Percentiles rank a stretch among this genome's conserved stretches.
These are phyloP conservation scores for Aquilaria sinensis DNA, from an alignment of 345 rosid genomes.

Conservation along the genomic window DNA sequence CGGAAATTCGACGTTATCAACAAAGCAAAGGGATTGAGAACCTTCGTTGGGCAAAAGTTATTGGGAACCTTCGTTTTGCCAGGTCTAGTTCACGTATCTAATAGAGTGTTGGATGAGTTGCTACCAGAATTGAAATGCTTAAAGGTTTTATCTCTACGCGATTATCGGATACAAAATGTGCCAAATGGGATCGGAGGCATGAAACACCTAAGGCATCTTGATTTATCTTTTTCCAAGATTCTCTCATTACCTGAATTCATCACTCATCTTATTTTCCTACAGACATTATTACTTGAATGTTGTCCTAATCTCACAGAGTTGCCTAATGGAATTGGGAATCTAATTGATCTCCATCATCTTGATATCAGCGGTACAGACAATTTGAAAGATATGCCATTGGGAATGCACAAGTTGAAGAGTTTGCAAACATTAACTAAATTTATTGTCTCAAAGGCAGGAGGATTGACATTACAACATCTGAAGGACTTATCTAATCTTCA, in stretches of 20 bases:
- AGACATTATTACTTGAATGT: constrained; percentile 15
- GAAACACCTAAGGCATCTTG: background rate
- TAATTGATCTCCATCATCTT: constrained; percentile 20
- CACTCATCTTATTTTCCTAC: constrained; percentile 4
- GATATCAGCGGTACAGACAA: constrained; percentile 12
- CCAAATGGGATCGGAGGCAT: background rate
- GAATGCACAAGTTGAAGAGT: constrained; percentile 12
- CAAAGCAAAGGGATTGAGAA: background rate
- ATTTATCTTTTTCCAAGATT: background rate
- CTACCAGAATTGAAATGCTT: background rate
- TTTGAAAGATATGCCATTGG: constrained; percentile 17
- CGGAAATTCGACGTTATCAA: background rate
- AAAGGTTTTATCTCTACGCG: background rate
- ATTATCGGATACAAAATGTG: background rate
- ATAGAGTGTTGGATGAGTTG: background rate
- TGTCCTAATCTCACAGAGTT: constrained; percentile 15
- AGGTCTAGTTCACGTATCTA: background rate
- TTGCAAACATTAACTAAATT: constrained; percentile 18
- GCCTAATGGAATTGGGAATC: constrained; percentile 10
- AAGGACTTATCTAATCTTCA: constrained; percentile 16
- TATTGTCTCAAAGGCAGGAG: background rate
- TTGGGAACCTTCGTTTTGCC: no score
- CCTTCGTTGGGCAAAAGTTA: background rate
- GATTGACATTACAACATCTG: constrained; percentile 15
- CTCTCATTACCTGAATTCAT: background rate